phyloP scores from a whole-genome alignment of 2,329 filamentous ascomycete species.

The Thielaviopsis euricoi region DNA sequence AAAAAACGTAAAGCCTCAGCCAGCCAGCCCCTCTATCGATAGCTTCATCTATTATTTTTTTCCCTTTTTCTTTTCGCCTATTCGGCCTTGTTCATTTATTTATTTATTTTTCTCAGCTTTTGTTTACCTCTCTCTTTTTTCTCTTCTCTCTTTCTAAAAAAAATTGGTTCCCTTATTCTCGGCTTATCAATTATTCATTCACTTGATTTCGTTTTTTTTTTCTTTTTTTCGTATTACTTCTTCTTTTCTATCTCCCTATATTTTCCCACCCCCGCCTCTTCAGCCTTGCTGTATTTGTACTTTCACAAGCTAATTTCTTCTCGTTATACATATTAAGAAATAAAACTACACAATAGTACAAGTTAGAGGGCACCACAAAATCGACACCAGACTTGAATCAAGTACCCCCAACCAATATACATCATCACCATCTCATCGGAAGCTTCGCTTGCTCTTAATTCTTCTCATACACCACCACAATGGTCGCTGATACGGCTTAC shows the following conservation, averaged over 20 bases:
- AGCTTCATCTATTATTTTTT: too few species aligned
- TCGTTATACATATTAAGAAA: neutral
- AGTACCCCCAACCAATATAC: neutral
- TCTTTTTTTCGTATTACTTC: neutral
- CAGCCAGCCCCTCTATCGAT: too few species aligned
- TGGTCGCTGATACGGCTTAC: constrained; percentile 81
- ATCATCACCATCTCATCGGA: too few species aligned
- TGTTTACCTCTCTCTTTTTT: neutral
- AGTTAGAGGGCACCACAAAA: neutral
- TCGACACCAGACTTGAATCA: too few species aligned
- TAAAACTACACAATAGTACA: neutral
- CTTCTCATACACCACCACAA: constrained; percentile 23
- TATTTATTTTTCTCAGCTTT: neutral
- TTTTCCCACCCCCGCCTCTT: neutral
- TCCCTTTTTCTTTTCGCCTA: too few species aligned
- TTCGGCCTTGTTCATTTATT: neutral
- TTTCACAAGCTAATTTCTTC: neutral
- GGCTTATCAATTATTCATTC: too few species aligned
- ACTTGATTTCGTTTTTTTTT: neutral
- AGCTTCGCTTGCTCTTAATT: neutral
- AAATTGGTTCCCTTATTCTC: too few species aligned
- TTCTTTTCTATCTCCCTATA: constrained; percentile 1
- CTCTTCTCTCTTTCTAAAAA: neutral
- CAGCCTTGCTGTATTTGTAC: neutral
- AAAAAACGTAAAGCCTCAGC: too few species aligned